Evolutionary conservation across 2,329 filamentous ascomycete genomes (phyloP), one percentile per base, ranked within the genome.

Genomic region (Rutstroemia sp.): DNA sequence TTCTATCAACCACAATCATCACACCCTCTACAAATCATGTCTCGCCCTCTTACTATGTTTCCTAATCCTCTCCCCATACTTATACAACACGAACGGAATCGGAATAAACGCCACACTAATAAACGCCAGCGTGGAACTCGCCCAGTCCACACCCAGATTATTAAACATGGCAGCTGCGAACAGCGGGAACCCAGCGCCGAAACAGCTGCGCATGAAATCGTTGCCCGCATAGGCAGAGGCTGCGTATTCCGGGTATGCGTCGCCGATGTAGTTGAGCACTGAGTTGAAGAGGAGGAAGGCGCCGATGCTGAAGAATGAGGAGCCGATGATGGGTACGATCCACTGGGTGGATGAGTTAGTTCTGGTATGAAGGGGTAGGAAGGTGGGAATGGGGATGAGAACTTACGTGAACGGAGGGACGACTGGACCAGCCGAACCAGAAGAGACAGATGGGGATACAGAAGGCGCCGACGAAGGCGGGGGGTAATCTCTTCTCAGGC

Each of bases 1-100:
- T 30, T 30, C 27, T 30, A 8, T 30, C 9, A 30, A 23, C 27
- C 27, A 30, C 27, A 8, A 30, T 30, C 8, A 3, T 9, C 10
- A 2, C 30, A 16, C n/a, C 34, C 12, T 23, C 27, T 51, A 54
- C 7, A 54, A 38, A 30, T 54, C 51, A 41, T 54, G 51, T 19
- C 51, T 54, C 14, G 51, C 51, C 21, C 21, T 54, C 44, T 48
- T 54, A 48, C 51, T 54, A 19, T 17, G 25, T 19, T 39, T 34
- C 44, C 84, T 75, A 60, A 87, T 81, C 67, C 69, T 75, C 67
- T 72, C 72, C 47, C 84, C 83, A 66, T 83, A 86, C 48, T 77
- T 68, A 68, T 79, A 82, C 65, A 87, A 86, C 60, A 81, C 66
- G 51, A 86, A 75, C 14, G 84, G 84, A 51, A 87, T 85, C 0